Base-by-base conservation (phyloP, 148 eudicot genomes). In the Cornus florida region DNA sequence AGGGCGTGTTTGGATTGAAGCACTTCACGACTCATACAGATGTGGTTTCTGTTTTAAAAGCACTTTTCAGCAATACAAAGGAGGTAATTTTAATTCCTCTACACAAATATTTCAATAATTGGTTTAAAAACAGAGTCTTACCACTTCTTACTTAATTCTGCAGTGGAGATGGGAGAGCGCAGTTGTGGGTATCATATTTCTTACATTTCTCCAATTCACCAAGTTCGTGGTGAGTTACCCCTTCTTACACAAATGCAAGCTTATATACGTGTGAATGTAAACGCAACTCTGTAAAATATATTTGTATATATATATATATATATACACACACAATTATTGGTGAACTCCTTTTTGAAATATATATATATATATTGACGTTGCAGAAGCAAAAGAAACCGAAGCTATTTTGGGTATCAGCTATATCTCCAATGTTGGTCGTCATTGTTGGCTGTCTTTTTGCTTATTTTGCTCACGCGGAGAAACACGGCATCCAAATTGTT, bases 81-180 rank as follows among this genome's bases (percentile, higher is more conserved):
- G 97, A 95, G 96, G 98, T 92, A 41, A 13, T 3, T 57, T 17
- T 10, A 28, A 28, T 28, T 28, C 28, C 28, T 28, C 28, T 28
- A 28, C 28, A 1, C 28, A 28, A 28, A 2, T 35, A 35, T 35
- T 35, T 35, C 38, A 35, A 2, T 35, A 35, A 35, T 35, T 35
- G 38, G 38, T 35, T 2, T 35, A 35, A 35, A 48, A 22, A 32
- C 22, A 62, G 17, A 7, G 13, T 24, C 20, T 57, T 16, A 14
- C 14, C n/a, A 23, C 3, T 59, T 48, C 6, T 24, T 2, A 39
- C 6, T 24, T 2, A 39, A n/a, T 72, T 71, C 78, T 79, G 14
- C 89, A 95, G 99, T 91, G 94, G 91, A 84, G 82, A 66, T 92
- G 99, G 97, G 84, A 92, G 71, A 84, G 93, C 65, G 86, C 88